Base-by-base conservation (phyloP, 2,329 filamentous ascomycete species). In the Fusarium chuoi region DNA sequence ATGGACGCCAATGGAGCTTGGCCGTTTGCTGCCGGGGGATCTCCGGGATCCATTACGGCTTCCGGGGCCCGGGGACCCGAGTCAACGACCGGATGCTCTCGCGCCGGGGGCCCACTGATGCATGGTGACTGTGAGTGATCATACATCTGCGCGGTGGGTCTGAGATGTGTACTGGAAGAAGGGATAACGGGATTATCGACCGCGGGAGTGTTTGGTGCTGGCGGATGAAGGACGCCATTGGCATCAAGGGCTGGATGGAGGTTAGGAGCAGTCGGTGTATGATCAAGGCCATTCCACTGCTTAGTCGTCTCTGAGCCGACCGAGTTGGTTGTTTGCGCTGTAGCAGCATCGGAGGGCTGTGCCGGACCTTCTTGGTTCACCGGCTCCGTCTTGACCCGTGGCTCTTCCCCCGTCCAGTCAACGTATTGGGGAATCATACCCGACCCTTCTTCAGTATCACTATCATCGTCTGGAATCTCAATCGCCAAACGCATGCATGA, bases 181-280 rank as follows among this genome's bases (percentile, higher is more conserved):
- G 48, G 5, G n/a, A 35, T 15, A 18, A 0, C 2, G 13, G 24
- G 6, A 3, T 17, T 3, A 0, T 52, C 24, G 13, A 6, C 5
- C 5, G 35, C 5, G 18, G 35, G 24, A 5, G 51, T 17, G 18
- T 4, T 10, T n/a, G 20, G 51, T 2, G 1, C 5, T 1, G 7
- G 0, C 17, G 35, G 7, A 8, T 28, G 7, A 14, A 17, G 51
- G 2, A 54, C 5, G 4, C 10, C 35, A 3, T 28, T 54, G 24
- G 24, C 20, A 26, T 38, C 24, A 7, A 39, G 10, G 0, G 18
- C 10, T 5, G 35, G 14, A 9, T 0, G 0, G 10, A 20, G 1
- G 35, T 28, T 26, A 3, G 12, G 24, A 54, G 17, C 3, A 38
- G 18, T 17, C 7, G 35, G 5, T 20, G 30, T 2, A 8, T 6